Base-by-base conservation (phyloP, 1,284 basidiomycete species). In the Cystobasidium slooffiae region DNA sequence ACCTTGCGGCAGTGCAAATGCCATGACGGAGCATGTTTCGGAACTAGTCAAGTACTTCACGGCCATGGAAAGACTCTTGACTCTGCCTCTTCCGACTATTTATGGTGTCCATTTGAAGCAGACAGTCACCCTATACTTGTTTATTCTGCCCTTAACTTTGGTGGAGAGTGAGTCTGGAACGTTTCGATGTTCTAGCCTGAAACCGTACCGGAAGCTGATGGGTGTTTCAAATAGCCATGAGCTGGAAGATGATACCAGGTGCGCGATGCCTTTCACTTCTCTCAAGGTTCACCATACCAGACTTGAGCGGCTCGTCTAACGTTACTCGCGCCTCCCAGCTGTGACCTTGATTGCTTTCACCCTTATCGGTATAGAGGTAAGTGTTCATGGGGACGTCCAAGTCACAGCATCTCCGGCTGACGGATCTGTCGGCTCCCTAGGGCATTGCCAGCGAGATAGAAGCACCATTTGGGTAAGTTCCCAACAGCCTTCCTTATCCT, bases 321-420 rank as follows among this genome's bases (percentile, higher is more conserved):
- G 46, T 1, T 70, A 78, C 67, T 31, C 31, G 31, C 31, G 16
- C n/a, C 61, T 79, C 7, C 76, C 78, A 18, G 78, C 79, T 63
- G 77, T 79, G 6, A 77, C 78, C 0, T 59, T 79, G 31, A 76
- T 78, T n/a, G 77, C 78, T 0, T 79, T 78, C 74, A 80, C 77
- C 0, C 72, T 81, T 1, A 76, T 79, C 44, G 80, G 80, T 31
- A 78, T 80, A 53, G 79, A 80, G 41, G 76, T 66, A 6, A 74
- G 31, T 31, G 52, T 44, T 37, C 55, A 56, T 22, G 37, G 9
- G 37, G 6, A 61, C 22, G 10, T 7, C 6, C 59, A 22, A 14
- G 10, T 44, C 37, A 18, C 31, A 12, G 39, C 18, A 20, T 18
- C 37, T 58, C 44, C n/a, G n/a, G 31, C 20, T 47, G 14, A 10